Evolutionary conservation across 768 basidiomycete genomes (phyloP).

Genomic region (Zangia roseola): DNA sequence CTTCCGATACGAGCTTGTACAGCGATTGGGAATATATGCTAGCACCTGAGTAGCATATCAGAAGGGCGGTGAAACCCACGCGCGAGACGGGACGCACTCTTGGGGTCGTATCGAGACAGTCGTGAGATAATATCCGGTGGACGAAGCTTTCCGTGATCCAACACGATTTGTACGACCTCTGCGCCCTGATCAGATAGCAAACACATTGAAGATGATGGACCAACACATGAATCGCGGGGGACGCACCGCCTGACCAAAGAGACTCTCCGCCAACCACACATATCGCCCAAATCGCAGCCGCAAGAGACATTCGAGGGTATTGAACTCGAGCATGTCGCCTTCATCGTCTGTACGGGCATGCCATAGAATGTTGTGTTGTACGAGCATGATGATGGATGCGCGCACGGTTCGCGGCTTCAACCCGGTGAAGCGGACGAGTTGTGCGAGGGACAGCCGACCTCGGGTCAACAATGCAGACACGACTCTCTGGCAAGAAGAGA

Average conservation of each 20-base stretch:
- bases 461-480: conserved; percentile 72
- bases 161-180: conserved; percentile 70
- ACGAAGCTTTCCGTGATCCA: conserved; percentile 86
- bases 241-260: conserved; percentile 71
- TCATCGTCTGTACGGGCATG: conserved; percentile 72
- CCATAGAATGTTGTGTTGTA: conserved; percentile 93
- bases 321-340: conserved; percentile 77
- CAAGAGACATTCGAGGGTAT: conserved; percentile 78
- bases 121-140: conserved; percentile 64
- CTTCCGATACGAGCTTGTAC: conserved; percentile 64
- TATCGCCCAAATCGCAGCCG: conserved; percentile 83
- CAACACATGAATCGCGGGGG: background rate
- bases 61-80: background rate
- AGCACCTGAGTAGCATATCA: conserved; percentile 23
- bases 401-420: conserved; percentile 68
- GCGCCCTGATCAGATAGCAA: conserved; percentile 49
- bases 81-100: conserved; percentile 44
- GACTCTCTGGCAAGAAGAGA: conserved; percentile 51
- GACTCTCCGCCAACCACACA: conserved; percentile 66
- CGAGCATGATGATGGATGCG: conserved; percentile 69
- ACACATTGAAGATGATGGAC: background rate
- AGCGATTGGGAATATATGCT: conserved; percentile 57
- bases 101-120: conserved; percentile 52
- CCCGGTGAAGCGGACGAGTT: conserved; percentile 66
- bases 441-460: conserved; percentile 73